Conservation (phyloP, 2,329 filamentous ascomycete genomes). For the Monosporascus cannonballus region DNA sequence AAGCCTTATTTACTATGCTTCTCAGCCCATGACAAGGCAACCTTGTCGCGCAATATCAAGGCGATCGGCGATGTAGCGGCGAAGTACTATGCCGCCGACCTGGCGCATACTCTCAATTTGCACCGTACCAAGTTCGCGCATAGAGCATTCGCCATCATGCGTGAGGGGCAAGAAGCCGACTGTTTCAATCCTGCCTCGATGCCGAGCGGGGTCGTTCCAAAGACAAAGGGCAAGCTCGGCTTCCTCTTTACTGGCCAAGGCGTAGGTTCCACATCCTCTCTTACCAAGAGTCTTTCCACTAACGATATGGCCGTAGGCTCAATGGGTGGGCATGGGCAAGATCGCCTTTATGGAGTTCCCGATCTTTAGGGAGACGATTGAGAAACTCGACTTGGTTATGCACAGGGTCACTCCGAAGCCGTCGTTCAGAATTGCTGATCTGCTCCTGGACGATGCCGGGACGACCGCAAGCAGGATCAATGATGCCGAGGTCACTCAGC, state of each 20-base stretch:
- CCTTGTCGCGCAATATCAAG: constrained; percentile 13
- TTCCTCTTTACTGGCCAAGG: constrained; percentile 6
- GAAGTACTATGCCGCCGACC: constrained; percentile 8
- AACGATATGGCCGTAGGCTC: neutral
- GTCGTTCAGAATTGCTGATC: constrained; percentile 6
- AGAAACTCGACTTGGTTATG: constrained; percentile 8
- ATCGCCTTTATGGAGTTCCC: constrained; percentile 1
- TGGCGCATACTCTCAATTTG: constrained; percentile 4
- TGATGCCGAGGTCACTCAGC: constrained; percentile 20
- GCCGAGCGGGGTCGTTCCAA: neutral
- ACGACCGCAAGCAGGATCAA: constrained; percentile 4
- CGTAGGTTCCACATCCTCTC: neutral
- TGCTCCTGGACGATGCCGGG: constrained; percentile 3
- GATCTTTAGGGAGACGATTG: constrained; percentile 4
- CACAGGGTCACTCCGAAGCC: constrained; percentile 3
- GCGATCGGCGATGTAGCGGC: constrained; percentile 10
- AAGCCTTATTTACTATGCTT: constrained; percentile 6
- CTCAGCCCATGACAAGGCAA: constrained; percentile 6
- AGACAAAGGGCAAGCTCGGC: neutral
- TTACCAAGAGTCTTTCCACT: neutral
- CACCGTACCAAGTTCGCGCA: constrained; percentile 3
- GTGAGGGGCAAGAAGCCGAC: neutral
- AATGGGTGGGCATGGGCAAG: constrained; percentile 4
- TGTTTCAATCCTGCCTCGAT: neutral
- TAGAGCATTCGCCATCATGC: constrained; percentile 1